A percentile compares a stretch with the other conserved stretches of the same genome.
These are phyloP conservation scores for Boechera retrofracta DNA, from an alignment of 345 rosid species.

Conservation along the genomic window DNA sequence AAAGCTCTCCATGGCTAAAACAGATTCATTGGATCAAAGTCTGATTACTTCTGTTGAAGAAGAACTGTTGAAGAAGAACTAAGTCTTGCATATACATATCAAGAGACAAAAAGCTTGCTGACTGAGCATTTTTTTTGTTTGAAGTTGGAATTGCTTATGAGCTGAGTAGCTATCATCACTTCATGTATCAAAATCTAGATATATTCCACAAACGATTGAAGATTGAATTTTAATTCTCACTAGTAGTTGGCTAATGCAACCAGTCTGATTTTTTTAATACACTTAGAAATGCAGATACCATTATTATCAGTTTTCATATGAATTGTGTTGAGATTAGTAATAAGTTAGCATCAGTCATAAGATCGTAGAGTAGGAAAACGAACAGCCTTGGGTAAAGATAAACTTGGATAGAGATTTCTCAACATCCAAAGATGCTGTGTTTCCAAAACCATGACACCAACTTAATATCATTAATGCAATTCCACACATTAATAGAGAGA, in stretches of 20 bases:
- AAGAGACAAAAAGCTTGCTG: neutral
- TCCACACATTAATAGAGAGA: constrained; percentile 8
- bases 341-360: constrained; percentile 5
- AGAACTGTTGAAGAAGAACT: neutral
- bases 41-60: neutral
- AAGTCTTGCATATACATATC: neutral
- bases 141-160: constrained; percentile 70
- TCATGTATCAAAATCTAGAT: neutral
- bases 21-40: neutral
- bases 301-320: neutral
- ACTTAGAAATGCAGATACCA: constrained; percentile 3
- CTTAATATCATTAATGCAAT: constrained; percentile 26
- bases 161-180: constrained; percentile 28
- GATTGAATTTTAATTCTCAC: neutral
- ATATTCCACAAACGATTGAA: neutral
- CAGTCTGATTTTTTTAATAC: neutral
- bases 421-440: constrained; percentile 23
- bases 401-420: neutral
- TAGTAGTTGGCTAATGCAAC: neutral
- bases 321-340: neutral
- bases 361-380: neutral
- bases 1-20: neutral
- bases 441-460: constrained; percentile 32
- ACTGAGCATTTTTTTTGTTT: constrained; percentile 48
- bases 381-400: constrained; percentile 26